Percentiles rank a stretch among this genome's conserved stretches.
Evolutionary conservation across 106 monocot species (phyloP).

Genomic region (Acorus gramineus): DNA sequence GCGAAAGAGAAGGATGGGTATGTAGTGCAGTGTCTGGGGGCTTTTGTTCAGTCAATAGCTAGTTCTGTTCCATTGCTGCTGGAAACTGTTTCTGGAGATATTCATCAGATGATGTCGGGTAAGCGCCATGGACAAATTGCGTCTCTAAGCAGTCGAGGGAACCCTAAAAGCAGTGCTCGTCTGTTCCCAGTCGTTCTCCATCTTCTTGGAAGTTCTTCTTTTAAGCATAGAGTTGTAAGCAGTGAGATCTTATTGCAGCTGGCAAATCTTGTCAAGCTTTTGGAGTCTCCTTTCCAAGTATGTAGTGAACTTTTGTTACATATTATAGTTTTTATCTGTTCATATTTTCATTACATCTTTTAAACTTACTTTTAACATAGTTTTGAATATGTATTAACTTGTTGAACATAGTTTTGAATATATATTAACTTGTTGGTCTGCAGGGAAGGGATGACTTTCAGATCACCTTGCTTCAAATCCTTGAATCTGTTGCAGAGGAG

Average conservation of each 20-base stretch:
- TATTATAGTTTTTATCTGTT: background rate
- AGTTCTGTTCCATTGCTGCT: constrained; percentile 57
- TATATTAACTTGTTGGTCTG: background rate
- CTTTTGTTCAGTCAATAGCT: constrained; percentile 61
- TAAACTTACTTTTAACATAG: no score
- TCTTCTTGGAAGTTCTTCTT: constrained; percentile 80
- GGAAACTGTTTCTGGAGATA: constrained; percentile 64
- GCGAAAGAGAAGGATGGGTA: constrained; percentile 74
- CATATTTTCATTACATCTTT: background rate
- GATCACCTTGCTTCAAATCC: constrained; percentile 66
- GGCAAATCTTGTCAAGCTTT: constrained; percentile 74
- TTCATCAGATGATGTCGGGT: constrained; percentile 73
- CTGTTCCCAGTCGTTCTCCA: constrained; percentile 81
- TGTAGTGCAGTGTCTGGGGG: constrained; percentile 51
- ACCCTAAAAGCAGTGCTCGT: constrained; percentile 54
- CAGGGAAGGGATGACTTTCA: constrained; percentile 98
- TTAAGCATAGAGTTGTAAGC: constrained; percentile 61
- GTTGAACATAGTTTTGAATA: no score
- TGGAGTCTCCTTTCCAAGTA: constrained; percentile 88
- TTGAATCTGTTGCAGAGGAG: constrained; percentile 79
- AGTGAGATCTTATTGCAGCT: constrained; percentile 57
- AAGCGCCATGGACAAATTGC: constrained; percentile 50
- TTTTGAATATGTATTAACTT: no score
- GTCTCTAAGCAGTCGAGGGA: constrained; percentile 42
- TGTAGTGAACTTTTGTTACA: background rate